Evolutionary conservation across 768 basidiomycete genomes (phyloP), one percentile per base, ranked within the genome.

Genomic region (Imleria badia): DNA sequence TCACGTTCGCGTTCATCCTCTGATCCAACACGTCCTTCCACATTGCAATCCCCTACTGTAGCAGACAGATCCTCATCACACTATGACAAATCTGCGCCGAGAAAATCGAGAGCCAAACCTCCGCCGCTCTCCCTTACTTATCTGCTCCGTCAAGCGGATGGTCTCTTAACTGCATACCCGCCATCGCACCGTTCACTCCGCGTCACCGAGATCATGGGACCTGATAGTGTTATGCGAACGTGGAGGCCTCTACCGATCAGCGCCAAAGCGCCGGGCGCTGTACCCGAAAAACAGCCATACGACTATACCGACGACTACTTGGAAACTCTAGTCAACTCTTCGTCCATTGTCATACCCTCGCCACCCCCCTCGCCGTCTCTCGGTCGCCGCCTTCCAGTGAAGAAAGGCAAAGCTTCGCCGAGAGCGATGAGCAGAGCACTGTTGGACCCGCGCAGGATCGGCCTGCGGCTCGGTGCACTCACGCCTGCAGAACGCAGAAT

Each of bases 201-300:
- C 4, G 72, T 89, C 15, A 70, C 78, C 7, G 72, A 75, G 29
- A 88, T 88, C 45, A 83, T 93, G 80, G 91, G 91, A 10, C 88
- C 87, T 1, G 84, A 87, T 61, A 91, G 88, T 62, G 87, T 81
- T 35, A 74, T 90, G 47, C 81, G 78, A 66, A 91, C 91, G 10
- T 93, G 89, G 89, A 61, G 54, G 47, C 58, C 64, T 41, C 52
- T 53, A 31, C 75, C 76, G 34, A 73, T 69, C 19, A 62, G 56
- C 15, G 17, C 55, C 22, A 48, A 45, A 8, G 13, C 19, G 6
- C 41, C 19, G 33, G 49, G 61, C 31, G 51, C 52, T n/a, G 22
- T 48, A 55, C 60, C 62, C 35, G 55, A 72, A 64, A 62, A 69
- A 61, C 52, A 52, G 50, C 45, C 44, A 6, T 60, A 59, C 47